These are phyloP conservation scores for Miscanthus lutarioriparius DNA, from an alignment of 176 grass and related monocot species.

Conservation along the genomic window DNA sequence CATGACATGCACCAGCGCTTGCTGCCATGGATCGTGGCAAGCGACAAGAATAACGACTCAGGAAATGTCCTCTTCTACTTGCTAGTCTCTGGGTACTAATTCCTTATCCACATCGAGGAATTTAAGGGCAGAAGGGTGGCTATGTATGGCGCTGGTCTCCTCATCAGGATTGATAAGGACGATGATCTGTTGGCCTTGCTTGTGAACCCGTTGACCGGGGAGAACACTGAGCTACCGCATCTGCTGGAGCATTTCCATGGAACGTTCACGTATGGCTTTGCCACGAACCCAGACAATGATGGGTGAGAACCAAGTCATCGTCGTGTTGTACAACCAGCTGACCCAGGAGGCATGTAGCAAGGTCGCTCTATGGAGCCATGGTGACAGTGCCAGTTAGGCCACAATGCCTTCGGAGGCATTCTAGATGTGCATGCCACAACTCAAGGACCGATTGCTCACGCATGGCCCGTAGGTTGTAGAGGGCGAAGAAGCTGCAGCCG, in stretches of 20 bases:
- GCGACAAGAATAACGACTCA: background rate
- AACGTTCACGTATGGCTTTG: background rate
- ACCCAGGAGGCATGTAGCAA: background rate
- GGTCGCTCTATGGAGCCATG: background rate
- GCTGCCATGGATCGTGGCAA: slow-evolving; percentile 2
- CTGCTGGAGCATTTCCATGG: background rate
- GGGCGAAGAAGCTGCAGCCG: background rate
- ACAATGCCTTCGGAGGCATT: background rate
- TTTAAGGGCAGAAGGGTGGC: background rate
- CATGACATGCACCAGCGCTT: background rate
- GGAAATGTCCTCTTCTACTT: slow-evolving; percentile 11
- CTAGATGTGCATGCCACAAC: background rate
- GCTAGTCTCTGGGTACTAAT: background rate
- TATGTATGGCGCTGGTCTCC: background rate
- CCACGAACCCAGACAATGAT: background rate
- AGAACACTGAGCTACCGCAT: background rate
- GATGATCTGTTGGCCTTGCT: background rate
- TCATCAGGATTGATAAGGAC: background rate
- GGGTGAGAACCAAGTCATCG: background rate
- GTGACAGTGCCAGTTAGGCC: background rate
- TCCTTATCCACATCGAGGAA: background rate
- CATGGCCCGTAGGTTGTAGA: background rate
- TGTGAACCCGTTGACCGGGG: slow-evolving; percentile 6
- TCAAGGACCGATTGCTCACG: background rate
- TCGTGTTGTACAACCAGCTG: background rate